A percentile compares a stretch with the other conserved stretches of the same genome.
Evolutionary conservation across 176 grass and related monocot genomes (phyloP).

Genomic region (Carex parvula): DNA sequence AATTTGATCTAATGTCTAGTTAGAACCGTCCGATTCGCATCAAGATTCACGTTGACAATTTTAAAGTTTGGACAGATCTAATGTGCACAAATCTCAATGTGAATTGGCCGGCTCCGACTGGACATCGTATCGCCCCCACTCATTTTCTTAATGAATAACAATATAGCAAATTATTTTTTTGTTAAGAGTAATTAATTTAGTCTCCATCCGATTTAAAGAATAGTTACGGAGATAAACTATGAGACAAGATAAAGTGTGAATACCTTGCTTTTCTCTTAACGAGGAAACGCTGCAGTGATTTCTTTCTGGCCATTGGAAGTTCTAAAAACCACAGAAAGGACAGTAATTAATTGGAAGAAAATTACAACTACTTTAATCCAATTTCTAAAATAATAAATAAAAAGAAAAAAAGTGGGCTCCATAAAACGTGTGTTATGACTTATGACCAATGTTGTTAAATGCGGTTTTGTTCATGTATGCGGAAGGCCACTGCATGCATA

Average conservation of each 20-base stretch:
- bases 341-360: background rate
- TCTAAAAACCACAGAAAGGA: conserved; percentile 28
- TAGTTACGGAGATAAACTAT: background rate
- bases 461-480: too few relatives aligned
- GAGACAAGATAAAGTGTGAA: background rate
- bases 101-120: too few relatives aligned
- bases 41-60: too few relatives aligned
- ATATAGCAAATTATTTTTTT: background rate
- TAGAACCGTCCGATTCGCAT: too few relatives aligned
- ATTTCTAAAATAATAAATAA: background rate
- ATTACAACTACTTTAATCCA: background rate
- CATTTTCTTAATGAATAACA: background rate
- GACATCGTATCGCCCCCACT: too few relatives aligned
- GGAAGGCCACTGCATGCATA: too few relatives aligned
- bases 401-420: background rate
- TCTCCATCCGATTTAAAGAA: too few relatives aligned
- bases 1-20: too few relatives aligned
- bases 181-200: too few relatives aligned
- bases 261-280: conserved; percentile 63
- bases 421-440: background rate
- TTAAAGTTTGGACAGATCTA: too few relatives aligned
- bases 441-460: background rate
- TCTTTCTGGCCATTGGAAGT: conserved; percentile 56
- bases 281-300: conserved; percentile 68
- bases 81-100: too few relatives aligned